A percentile compares a stretch with the other conserved stretches of the same genome.
phyloP scores from a whole-genome alignment of 139 green algal species.

The Nannochloris sp. region DNA sequence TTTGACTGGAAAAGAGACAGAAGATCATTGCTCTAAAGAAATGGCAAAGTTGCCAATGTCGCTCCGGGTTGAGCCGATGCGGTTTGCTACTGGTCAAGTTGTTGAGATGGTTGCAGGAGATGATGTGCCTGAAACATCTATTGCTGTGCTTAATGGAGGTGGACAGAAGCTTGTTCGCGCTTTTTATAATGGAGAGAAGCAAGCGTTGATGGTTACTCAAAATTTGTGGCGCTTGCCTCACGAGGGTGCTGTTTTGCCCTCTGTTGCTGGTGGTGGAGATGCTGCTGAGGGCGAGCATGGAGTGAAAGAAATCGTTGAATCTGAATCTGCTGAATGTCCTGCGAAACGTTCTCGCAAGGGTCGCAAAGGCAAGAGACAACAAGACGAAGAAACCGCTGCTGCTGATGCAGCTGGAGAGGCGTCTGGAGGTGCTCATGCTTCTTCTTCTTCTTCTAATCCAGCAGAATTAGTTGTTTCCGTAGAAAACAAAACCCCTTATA shows the following conservation, averaged over 20 bases:
- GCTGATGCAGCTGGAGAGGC: background rate
- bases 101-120: conserved; percentile 38
- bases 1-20: conserved; percentile 28
- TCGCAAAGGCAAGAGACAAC: conserved; percentile 5
- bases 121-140: conserved; percentile 43
- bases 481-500: conserved; percentile 41
- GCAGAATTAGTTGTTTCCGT: conserved; percentile 43
- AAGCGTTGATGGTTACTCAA: conserved; percentile 46
- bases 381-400: conserved; percentile 2
- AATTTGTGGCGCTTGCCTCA: conserved; percentile 36
- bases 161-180: conserved; percentile 20
- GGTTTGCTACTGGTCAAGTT: conserved; percentile 23
- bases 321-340: background rate
- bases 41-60: conserved; percentile 44
- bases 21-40: conserved; percentile 38
- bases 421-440: background rate
- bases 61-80: conserved; percentile 49
- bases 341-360: conserved; percentile 8
- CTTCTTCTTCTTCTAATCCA: background rate
- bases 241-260: background rate
- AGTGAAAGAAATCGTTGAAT: no score
- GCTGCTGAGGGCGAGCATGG: background rate
- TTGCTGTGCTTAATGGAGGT: conserved; percentile 33
- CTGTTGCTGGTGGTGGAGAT: background rate
- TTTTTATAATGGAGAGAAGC: conserved; percentile 30